Evolutionary conservation across 148 eudicot species (phyloP), one percentile per base, ranked within the genome.

Genomic region (Fagopyrum esculentum): DNA sequence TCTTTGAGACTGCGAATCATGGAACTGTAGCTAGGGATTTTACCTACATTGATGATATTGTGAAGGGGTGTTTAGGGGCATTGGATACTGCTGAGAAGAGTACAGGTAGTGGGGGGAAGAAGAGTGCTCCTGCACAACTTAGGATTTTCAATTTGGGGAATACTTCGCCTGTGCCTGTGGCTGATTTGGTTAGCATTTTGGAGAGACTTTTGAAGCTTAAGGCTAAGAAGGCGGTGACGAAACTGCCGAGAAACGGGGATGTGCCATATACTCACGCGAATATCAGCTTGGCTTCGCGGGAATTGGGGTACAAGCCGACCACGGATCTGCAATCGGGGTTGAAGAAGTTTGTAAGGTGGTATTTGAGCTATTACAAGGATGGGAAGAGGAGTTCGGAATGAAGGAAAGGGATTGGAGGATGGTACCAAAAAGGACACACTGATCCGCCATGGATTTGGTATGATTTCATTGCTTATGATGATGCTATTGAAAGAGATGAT

Each of bases 261-360:
- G 69, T 77, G 19, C 74, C 40, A 7, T 77, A 35, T 17, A 74
- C 69, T 1, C 69, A 74, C 12, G 69, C 69, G 3, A 74, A 74
- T 47, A 17, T 74, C 26, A 74, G 69, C 69, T 74, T 35, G 10
- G 76, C 76, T 9, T 26, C 17, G 43, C 57, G 76, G n/a, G 76
- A 74, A 55, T 74, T 77, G 26, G 69, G 74, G 40, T 77, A 77
- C 26, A 69, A 77, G 68, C 79, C 79, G 1, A 71, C 69, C 13
- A 77, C 74, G 3, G 79, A 77, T 54, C 74, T 77, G 19, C 79
- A 77, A 35, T 40, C 79, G 6, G 79, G 79, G 68, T 16, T 77
- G 74, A 77, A 77, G 74, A 77, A 77, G 68, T 77, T 77, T n/a
- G 79, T 77, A 45, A 54, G 69, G 17, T 77, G 79, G 79, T 77